phyloP scores from a whole-genome alignment of 2,329 filamentous ascomycete species.

The Penicillium brevicompactum region DNA sequence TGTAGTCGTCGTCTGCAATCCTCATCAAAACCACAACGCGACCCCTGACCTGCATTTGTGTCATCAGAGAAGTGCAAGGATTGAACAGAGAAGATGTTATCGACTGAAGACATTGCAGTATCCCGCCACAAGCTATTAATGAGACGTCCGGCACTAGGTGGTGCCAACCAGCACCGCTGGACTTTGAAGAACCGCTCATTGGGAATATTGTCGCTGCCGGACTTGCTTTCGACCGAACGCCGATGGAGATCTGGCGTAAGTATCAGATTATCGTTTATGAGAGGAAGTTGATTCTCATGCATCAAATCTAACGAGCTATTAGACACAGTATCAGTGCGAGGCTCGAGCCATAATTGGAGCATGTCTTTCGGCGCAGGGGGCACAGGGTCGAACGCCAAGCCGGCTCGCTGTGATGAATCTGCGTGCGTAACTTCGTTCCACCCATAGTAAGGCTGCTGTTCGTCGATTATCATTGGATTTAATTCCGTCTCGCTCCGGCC shows the following conservation, averaged over 20 bases:
- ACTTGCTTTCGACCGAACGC: constrained; percentile 26
- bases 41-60: constrained; percentile 31
- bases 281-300: constrained; percentile 25
- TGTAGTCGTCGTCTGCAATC: constrained; percentile 45
- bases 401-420: constrained; percentile 25
- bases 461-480: constrained; percentile 31
- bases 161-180: constrained; percentile 46
- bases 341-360: constrained; percentile 41
- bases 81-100: constrained; percentile 43
- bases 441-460: constrained; percentile 33
- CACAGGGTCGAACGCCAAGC: constrained; percentile 26
- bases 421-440: constrained; percentile 32
- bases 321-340: constrained; percentile 32
- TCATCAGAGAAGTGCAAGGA: constrained; percentile 23
- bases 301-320: constrained; percentile 34
- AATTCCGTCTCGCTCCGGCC: constrained; percentile 31
- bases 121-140: constrained; percentile 48
- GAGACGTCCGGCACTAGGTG: constrained; percentile 40
- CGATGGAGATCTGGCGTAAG: constrained; percentile 27
- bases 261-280: constrained; percentile 24
- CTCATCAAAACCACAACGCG: constrained; percentile 43
- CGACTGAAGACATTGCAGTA: constrained; percentile 36
- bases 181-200: constrained; percentile 47
- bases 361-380: constrained; percentile 33
- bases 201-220: constrained; percentile 33